Conservation (phyloP, 2,329 filamentous ascomycete genomes). For the Fusarium sp. region DNA sequence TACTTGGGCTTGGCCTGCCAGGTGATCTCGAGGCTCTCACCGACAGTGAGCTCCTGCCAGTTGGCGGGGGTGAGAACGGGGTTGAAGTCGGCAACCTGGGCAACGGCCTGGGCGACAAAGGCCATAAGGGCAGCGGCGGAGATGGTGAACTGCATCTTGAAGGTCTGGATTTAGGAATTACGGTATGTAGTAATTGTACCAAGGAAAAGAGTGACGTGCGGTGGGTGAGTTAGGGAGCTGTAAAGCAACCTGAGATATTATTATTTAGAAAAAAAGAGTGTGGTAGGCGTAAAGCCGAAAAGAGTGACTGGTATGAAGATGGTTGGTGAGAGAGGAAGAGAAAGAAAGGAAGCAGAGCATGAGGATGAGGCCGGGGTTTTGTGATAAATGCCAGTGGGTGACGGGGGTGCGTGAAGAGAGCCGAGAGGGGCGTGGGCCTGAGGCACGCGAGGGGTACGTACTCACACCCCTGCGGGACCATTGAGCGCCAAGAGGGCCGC, state of each 20-base stretch:
- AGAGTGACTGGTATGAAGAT: constrained; percentile 47
- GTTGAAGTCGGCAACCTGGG: constrained; percentile 66
- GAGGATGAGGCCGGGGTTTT: constrained; percentile 31
- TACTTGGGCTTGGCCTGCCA: constrained; percentile 58
- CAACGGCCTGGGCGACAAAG: constrained; percentile 59
- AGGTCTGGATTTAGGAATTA: constrained; percentile 38
- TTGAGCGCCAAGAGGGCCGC: constrained; percentile 34
- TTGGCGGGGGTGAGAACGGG: constrained; percentile 58
- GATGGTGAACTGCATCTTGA: constrained; percentile 65
- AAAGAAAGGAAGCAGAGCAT: constrained; percentile 20
- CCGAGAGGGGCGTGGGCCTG: constrained; percentile 18
- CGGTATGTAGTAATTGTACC: constrained; percentile 30
- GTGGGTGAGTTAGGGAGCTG: constrained; percentile 22
- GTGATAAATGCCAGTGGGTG: constrained; percentile 42
- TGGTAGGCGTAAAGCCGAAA: constrained; percentile 45
- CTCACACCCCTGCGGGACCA: constrained; percentile 19
- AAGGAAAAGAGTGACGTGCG: constrained; percentile 28
- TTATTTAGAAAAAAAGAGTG: constrained; percentile 45
- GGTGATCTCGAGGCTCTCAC: constrained; percentile 58
- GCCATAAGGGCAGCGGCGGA: constrained; percentile 61
- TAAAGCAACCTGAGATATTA: constrained; percentile 30
- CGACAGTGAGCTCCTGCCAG: constrained; percentile 57
- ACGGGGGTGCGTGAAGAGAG: constrained; percentile 17
- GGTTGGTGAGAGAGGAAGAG: constrained; percentile 36
- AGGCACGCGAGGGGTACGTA: constrained; percentile 30